Evolutionary conservation across 352 stramenopile species (phyloP), one percentile per base, ranked within the genome.

Genomic region (Globisporangium iwayamae): DNA sequence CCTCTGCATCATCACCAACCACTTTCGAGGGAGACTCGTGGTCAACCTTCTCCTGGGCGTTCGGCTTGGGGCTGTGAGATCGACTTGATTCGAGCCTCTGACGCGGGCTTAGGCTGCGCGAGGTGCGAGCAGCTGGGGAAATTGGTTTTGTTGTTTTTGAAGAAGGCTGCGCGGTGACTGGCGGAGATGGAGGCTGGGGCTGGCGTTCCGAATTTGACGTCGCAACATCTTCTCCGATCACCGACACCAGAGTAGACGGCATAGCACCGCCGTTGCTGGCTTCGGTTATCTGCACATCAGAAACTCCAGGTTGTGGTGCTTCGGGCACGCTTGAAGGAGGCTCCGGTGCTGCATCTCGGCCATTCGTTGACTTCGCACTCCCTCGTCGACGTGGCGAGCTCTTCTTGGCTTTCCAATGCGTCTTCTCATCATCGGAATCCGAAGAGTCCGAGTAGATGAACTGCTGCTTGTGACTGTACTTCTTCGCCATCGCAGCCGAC

Each of bases 361-460:
- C 47, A 38, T 18, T 46, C 11, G 4, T 10, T 30, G 39, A 4
- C 3, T 61, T 52, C 0, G 32, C 18, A 10, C 38, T 30, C 10
- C 30, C 11, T 47, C 61, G 61, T 54, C n/a, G 46, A 36, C 39
- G 51, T 18, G 61, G 53, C 13, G 28, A 56, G 28, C n/a, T 39
- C 39, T 41, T 62, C 25, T 11, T 62, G 5, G 34, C 25, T 46
- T 34, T 46, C 3, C 38, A 39, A 43, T 57, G 36, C 22, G 25
- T 20, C 45, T 64, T 56, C 59, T 66, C 53, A 16, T 73, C 62
- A 30, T 85, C 76, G 9, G 67, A 80, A n/a, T 81, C 74, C 0
- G 67, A 78, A 36, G 72, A 82, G 68, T 90, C 82, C 6, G 83
- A 90, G 57, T 90, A 76, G 56, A 92, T 51, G 60, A 94, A 92